phyloP scores from a whole-genome alignment of 2,329 filamentous ascomycete genomes.

The Colletotrichum liriopes region DNA sequence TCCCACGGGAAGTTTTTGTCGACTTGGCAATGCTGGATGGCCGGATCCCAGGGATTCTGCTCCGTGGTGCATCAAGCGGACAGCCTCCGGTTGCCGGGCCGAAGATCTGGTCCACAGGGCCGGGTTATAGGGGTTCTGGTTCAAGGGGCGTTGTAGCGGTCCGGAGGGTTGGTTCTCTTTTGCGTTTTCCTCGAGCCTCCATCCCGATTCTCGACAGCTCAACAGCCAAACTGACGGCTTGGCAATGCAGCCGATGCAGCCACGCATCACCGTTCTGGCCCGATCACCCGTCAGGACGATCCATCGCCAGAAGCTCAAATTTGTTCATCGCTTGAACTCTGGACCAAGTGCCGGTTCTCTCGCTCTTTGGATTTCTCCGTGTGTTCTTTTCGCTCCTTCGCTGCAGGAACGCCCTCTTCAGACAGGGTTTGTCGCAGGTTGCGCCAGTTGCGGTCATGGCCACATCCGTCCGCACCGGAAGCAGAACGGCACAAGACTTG shows the following conservation, averaged over 20 bases:
- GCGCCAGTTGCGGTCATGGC: slow-evolving; percentile 17
- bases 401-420: slow-evolving; percentile 19
- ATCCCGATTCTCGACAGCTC: background rate
- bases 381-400: background rate
- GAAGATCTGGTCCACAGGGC: background rate
- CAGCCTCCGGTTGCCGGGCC: slow-evolving; percentile 18
- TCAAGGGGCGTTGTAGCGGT: background rate
- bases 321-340: slow-evolving; percentile 4
- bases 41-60: background rate
- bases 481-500: slow-evolving; percentile 39
- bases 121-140: background rate
- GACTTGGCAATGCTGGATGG: slow-evolving; percentile 22
- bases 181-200: background rate
- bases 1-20: slow-evolving; percentile 14
- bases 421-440: slow-evolving; percentile 40
- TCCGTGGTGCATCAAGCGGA: background rate
- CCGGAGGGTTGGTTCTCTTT: background rate
- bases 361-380: background rate
- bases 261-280: background rate
- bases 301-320: background rate
- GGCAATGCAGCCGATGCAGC: slow-evolving; percentile 11
- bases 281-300: background rate
- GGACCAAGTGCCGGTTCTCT: slow-evolving; percentile 7
- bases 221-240: slow-evolving; percentile 39
- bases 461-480: slow-evolving; percentile 32